Percentiles rank a stretch among this genome's conserved stretches.
These are phyloP conservation scores for Puccinia hordei DNA, from an alignment of 1,284 basidiomycete species.

Conservation along the genomic window DNA sequence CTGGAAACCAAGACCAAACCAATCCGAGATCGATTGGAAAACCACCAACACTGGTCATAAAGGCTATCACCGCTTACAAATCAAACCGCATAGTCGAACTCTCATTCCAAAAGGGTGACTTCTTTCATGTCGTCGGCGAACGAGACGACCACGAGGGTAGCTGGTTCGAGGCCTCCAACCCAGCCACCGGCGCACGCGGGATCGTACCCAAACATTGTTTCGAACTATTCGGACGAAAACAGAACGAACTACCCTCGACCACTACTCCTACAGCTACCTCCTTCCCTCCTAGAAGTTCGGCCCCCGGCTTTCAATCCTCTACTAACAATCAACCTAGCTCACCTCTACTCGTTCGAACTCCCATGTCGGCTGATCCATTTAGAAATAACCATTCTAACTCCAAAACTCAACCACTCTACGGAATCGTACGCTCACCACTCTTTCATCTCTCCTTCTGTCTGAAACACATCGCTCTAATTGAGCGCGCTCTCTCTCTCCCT, in stretches of 20 bases:
- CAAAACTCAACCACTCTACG: conserved; percentile 44
- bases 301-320: conserved; percentile 25
- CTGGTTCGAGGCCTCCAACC: conserved; percentile 66
- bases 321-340: background rate
- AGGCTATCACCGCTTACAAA: conserved; percentile 74
- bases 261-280: background rate
- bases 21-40: conserved; percentile 56
- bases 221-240: conserved; percentile 63
- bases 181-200: conserved; percentile 87
- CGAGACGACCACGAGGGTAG: conserved; percentile 62
- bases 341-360: background rate
- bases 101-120: conserved; percentile 90
- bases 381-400: background rate
- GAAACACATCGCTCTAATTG: background rate
- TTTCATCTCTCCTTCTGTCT: background rate
- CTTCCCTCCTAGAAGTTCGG: conserved; percentile 9
- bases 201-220: conserved; percentile 83
- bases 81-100: conserved; percentile 81
- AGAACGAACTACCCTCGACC: background rate
- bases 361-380: background rate
- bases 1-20: background rate
- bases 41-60: conserved; percentile 94
- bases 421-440: conserved; percentile 25
- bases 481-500: background rate
- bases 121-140: conserved; percentile 91